These are phyloP conservation scores for Parmales sp. DNA, from an alignment of 108 stramenopile species.

Conservation along the genomic window DNA sequence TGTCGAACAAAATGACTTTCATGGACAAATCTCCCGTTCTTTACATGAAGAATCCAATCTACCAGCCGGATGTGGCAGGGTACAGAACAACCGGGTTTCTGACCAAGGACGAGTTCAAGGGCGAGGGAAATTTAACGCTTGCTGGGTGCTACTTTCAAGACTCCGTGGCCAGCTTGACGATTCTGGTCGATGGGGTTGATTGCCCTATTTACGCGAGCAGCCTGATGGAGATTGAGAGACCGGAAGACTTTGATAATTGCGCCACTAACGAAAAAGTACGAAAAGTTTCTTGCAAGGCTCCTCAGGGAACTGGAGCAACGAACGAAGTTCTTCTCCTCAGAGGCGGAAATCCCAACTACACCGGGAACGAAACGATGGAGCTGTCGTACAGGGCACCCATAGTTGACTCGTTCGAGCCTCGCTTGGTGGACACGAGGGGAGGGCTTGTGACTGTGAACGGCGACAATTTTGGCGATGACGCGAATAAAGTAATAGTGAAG, in stretches of 20 bases:
- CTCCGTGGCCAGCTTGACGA: background rate
- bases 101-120: no score
- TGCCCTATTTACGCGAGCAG: background rate
- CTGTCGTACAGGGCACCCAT: background rate
- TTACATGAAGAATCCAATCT: background rate
- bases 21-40: background rate
- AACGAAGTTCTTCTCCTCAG: background rate
- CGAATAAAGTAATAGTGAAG: background rate
- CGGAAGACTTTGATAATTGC: background rate
- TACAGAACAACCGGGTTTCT: conserved; percentile 2
- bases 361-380: background rate
- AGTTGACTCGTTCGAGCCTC: background rate
- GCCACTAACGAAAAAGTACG: background rate
- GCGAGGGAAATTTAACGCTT: background rate
- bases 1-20: background rate
- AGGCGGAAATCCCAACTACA: background rate
- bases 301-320: conserved; percentile 6
- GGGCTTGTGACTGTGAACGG: background rate
- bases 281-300: background rate
- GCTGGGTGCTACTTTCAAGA: background rate
- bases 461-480: background rate
- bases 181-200: background rate
- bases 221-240: background rate
- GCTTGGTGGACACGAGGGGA: background rate
- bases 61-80: background rate